phyloP scores from a whole-genome alignment of 2,329 filamentous ascomycete species.

The Scedosporium minutisporum region DNA sequence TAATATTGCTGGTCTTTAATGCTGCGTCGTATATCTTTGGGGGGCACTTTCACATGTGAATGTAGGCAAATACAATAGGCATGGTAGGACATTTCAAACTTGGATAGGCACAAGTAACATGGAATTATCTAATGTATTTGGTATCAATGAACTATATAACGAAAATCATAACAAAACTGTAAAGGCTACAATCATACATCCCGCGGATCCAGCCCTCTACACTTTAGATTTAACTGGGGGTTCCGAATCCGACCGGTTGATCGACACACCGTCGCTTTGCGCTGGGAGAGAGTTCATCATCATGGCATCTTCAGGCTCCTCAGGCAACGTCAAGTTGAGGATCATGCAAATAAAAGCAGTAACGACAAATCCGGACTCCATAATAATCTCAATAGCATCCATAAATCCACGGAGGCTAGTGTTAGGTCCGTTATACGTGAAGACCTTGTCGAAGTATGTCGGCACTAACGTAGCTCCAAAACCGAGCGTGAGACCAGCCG shows the following conservation, averaged over 20 bases:
- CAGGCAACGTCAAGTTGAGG: slow-evolving; percentile 62
- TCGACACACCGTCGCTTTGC: background rate
- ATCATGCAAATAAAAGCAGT: slow-evolving; percentile 64
- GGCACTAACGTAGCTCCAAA: slow-evolving; percentile 60
- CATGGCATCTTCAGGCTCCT: slow-evolving; percentile 58
- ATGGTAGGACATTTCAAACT: background rate
- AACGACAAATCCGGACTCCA: slow-evolving; percentile 67
- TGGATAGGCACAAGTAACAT: no score
- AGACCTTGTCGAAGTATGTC: slow-evolving; percentile 60
- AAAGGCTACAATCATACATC: no score
- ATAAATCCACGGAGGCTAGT: slow-evolving; percentile 61
- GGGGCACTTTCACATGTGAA: no score
- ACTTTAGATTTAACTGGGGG: no score
- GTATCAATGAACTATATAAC: no score
- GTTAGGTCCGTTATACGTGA: slow-evolving; percentile 63
- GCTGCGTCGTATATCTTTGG: no score
- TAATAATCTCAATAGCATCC: slow-evolving; percentile 62
- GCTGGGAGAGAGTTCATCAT: background rate
- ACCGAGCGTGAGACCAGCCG: slow-evolving; percentile 62
- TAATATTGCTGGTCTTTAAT: no score
- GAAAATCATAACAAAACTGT: no score
- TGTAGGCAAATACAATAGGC: no score
- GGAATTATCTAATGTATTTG: no score
- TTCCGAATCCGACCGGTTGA: background rate
- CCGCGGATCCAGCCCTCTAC: no score